Evolutionary conservation across 495 filamentous ascomycete genomes (phyloP).

Genomic region (Massariosphaeria phaeospora): DNA sequence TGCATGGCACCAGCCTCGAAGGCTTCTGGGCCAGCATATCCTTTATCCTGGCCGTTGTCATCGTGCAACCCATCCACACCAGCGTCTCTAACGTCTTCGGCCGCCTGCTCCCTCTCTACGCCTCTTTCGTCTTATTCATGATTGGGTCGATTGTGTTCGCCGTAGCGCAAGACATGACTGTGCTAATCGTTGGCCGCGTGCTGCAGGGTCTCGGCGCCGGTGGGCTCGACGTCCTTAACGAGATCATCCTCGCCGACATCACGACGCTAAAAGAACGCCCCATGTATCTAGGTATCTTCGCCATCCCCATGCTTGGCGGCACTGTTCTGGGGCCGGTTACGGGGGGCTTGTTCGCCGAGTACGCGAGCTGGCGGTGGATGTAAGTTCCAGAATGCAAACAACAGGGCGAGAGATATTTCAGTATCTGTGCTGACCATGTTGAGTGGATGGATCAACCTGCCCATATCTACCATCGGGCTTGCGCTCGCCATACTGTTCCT

Average conservation of each 20-base stretch:
- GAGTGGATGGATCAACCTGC: slow-evolving; percentile 45
- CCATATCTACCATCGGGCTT: slow-evolving; percentile 32
- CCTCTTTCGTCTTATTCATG: slow-evolving; percentile 3
- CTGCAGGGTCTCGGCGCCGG: slow-evolving; percentile 20
- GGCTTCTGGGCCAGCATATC: slow-evolving; percentile 22
- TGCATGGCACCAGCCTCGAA: slow-evolving; percentile 16
- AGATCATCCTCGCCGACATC: slow-evolving; percentile 20
- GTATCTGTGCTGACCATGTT: too few relatives aligned
- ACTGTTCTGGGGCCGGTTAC: slow-evolving; percentile 19
- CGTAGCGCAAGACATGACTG: slow-evolving; percentile 4
- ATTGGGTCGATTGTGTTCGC: slow-evolving; percentile 18
- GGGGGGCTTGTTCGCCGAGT: slow-evolving; percentile 16
- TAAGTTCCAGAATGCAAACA: too few relatives aligned
- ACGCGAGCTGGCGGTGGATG: slow-evolving; percentile 44
- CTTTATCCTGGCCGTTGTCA: slow-evolving; percentile 13
- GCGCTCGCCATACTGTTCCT: slow-evolving; percentile 39
- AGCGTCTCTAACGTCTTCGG: slow-evolving; percentile 21
- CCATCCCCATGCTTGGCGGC: slow-evolving; percentile 25
- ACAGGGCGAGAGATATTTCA: too few relatives aligned
- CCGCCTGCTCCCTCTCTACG: slow-evolving; percentile 4
- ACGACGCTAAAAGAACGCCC: slow-evolving; percentile 38
- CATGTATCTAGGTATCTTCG: slow-evolving; percentile 40
- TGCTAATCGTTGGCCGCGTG: slow-evolving; percentile 10
- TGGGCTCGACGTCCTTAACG: slow-evolving; percentile 9
- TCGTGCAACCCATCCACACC: slow-evolving; percentile 17